Evolutionary conservation across 2,329 filamentous ascomycete genomes (phyloP).

Genomic region (Verticillium alfalfae): DNA sequence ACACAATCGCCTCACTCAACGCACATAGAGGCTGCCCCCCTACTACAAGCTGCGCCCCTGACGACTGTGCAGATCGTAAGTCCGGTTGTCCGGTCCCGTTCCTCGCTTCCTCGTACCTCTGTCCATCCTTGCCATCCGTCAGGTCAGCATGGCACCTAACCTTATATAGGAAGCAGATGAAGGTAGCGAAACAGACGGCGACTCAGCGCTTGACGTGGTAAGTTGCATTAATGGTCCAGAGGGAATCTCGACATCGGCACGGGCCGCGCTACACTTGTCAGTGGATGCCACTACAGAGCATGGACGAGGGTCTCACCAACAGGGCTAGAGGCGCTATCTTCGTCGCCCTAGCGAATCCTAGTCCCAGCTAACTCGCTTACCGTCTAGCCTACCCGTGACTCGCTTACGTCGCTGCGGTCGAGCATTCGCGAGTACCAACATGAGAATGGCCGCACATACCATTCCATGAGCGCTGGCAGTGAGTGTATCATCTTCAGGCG

Average conservation of each 20-base stretch:
- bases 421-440: conserved; percentile 7
- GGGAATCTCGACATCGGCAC: not conserved
- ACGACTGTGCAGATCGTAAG: conserved; percentile 3
- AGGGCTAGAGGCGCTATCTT: not conserved
- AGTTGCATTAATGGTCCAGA: not conserved
- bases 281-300: not conserved
- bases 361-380: not conserved
- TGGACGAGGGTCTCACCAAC: not conserved
- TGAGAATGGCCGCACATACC: conserved; percentile 12
- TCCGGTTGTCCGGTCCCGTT: not conserved
- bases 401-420: conserved; percentile 5
- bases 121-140: too few relatives aligned
- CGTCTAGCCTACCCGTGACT: not conserved
- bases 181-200: conserved; percentile 1
- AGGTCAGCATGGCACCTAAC: not conserved
- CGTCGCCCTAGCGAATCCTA: not conserved
- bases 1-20: not conserved
- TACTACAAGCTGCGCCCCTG: not conserved
- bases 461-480: conserved; percentile 18
- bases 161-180: conserved; percentile 1
- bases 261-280: not conserved
- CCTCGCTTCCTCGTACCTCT: not conserved
- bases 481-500: not conserved
- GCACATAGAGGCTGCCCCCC: not conserved
- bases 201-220: conserved; percentile 5